A percentile compares a stretch with the other conserved stretches of the same genome.
Conservation (phyloP, 495 filamentous ascomycete species). For the Tetracladium setigerum region DNA sequence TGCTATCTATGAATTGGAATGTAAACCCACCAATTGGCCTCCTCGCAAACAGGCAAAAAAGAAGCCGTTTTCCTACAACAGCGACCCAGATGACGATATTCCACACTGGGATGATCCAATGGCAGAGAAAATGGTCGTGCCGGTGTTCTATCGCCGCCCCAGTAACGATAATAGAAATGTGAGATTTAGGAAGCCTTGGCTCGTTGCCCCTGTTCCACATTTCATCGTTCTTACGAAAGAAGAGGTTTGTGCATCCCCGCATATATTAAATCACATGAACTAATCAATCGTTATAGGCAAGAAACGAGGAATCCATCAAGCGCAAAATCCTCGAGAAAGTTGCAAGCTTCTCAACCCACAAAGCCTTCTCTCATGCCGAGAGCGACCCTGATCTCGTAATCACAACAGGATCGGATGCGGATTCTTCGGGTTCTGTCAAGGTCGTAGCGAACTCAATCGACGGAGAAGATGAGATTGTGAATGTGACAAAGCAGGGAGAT, state of each 20-base stretch:
- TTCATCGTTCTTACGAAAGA: conserved; percentile 42
- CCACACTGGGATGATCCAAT: conserved; percentile 52
- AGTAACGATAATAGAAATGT: background rate
- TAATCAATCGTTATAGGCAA: conserved; percentile 21
- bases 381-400: conserved; percentile 64
- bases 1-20: conserved; percentile 74
- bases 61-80: conserved; percentile 35
- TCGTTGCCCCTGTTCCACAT: conserved; percentile 30
- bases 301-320: conserved; percentile 39
- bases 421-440: conserved; percentile 59
- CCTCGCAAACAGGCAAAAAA: conserved; percentile 34
- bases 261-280: background rate
- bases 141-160: conserved; percentile 60
- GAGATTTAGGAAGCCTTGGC: conserved; percentile 18
- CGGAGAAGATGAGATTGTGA: conserved; percentile 85
- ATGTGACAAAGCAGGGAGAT: conserved; percentile 68
- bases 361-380: conserved; percentile 32
- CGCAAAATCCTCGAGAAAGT: conserved; percentile 42
- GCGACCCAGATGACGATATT: conserved; percentile 47
- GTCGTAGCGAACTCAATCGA: conserved; percentile 71
- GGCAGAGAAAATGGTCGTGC: conserved; percentile 66
- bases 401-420: conserved; percentile 64
- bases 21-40: conserved; percentile 67
- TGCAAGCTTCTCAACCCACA: conserved; percentile 30
- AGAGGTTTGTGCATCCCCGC: conserved; percentile 23